phyloP scores from a whole-genome alignment of 2,329 filamentous ascomycete genomes.

The Fusarium sp. region DNA sequence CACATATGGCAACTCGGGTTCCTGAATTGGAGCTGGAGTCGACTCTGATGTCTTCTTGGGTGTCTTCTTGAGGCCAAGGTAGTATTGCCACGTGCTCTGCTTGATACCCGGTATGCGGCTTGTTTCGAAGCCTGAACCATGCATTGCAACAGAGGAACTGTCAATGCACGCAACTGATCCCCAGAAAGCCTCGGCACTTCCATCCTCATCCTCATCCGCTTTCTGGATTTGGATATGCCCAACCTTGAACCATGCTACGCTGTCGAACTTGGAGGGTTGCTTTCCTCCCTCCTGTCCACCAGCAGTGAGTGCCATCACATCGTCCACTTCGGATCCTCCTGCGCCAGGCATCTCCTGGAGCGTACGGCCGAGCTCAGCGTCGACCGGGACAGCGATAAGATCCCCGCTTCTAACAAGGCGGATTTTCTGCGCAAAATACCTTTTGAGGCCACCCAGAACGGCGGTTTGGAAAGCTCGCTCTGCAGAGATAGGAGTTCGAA shows the following conservation, averaged over 20 bases:
- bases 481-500: conserved; percentile 88
- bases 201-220: conserved; percentile 64
- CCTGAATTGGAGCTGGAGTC: conserved; percentile 53
- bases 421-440: conserved; percentile 84
- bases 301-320: conserved; percentile 67
- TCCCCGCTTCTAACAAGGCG: conserved; percentile 88
- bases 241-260: conserved; percentile 92
- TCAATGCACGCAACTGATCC: conserved; percentile 88
- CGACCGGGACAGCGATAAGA: conserved; percentile 86
- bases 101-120: conserved; percentile 80
- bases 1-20: conserved; percentile 60
- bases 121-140: conserved; percentile 88
- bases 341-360: conserved; percentile 76
- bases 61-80: conserved; percentile 78
- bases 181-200: conserved; percentile 77
- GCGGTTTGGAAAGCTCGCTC: conserved; percentile 87
- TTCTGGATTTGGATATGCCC: conserved; percentile 73
- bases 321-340: conserved; percentile 75
- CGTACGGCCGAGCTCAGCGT: conserved; percentile 83
- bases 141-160: conserved; percentile 85
- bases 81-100: conserved; percentile 87
- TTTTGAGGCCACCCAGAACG: conserved; percentile 85
- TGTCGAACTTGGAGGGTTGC: conserved; percentile 55
- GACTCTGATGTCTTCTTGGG: conserved; percentile 58
- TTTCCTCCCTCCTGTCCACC: conserved; percentile 43